These are phyloP conservation scores for Exophiala sp. DNA, from an alignment of 2,329 filamentous ascomycete genomes.

Conservation along the genomic window DNA sequence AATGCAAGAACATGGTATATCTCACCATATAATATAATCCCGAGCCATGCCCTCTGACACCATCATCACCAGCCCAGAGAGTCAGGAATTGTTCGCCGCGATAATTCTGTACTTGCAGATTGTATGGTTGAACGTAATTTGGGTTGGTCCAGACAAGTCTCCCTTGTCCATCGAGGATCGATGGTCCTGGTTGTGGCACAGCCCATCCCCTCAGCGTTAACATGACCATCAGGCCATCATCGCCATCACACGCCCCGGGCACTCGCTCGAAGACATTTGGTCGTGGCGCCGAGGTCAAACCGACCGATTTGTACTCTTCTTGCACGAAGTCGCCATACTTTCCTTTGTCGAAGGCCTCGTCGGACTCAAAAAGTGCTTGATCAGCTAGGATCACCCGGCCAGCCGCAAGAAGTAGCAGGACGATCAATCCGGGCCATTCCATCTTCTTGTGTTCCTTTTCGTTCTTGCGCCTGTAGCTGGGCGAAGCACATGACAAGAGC, in stretches of 20 bases:
- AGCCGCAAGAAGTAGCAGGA: too few species aligned
- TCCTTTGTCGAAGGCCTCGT: slow-evolving; percentile 2
- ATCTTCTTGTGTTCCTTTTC: too few species aligned
- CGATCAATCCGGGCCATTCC: too few species aligned
- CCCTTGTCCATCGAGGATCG: slow-evolving; percentile 31
- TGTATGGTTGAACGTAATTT: slow-evolving; percentile 31
- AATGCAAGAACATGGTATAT: not conserved
- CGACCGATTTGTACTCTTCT: slow-evolving; percentile 1
- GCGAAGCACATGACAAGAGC: too few species aligned
- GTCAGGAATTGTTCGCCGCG: slow-evolving; percentile 44
- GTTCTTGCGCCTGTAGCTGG: too few species aligned
- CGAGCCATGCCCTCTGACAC: slow-evolving; percentile 44
- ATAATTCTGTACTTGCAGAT: slow-evolving; percentile 44
- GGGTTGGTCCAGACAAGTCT: slow-evolving; percentile 30
- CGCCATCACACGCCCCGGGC: not conserved
- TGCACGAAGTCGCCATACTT: not conserved
- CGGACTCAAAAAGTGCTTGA: not conserved
- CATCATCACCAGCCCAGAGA: slow-evolving; percentile 48
- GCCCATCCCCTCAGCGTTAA: not conserved
- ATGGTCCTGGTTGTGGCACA: slow-evolving; percentile 25
- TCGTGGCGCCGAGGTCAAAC: not conserved
- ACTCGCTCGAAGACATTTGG: not conserved
- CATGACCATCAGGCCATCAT: slow-evolving; percentile 6
- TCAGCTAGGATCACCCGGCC: not conserved
- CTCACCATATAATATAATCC: slow-evolving; percentile 43